Evolutionary conservation across 2,329 filamentous ascomycete genomes (phyloP).

Genomic region (Calonectria pseudoreteaudii): DNA sequence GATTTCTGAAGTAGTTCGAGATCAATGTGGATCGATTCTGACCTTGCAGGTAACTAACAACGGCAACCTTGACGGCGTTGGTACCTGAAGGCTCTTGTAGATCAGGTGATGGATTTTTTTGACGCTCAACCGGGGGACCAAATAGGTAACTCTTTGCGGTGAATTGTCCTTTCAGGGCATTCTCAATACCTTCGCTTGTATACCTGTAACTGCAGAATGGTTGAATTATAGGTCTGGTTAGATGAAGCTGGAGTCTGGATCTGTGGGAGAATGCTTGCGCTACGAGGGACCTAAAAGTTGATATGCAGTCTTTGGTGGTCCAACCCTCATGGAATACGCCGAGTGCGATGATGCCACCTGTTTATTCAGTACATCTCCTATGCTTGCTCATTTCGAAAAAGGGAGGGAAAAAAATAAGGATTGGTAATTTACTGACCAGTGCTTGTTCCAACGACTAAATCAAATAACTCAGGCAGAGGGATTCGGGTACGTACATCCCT

Average conservation of each 20-base stretch:
- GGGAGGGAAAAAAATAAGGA: too few relatives aligned
- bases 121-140: neutral
- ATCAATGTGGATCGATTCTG: neutral
- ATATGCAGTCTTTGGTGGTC: neutral
- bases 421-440: conserved; percentile 15
- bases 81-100: neutral
- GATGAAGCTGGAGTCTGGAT: neutral
- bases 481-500: neutral
- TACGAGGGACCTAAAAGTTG: neutral
- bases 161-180: conserved; percentile 1
- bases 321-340: conserved; percentile 20
- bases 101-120: neutral
- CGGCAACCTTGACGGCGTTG: conserved; percentile 25
- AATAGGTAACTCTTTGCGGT: neutral
- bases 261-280: conserved; percentile 10
- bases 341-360: conserved; percentile 23
- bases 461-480: conserved; percentile 26
- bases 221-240: conserved; percentile 15
- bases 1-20: conserved; percentile 28
- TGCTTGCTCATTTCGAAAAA: too few relatives aligned
- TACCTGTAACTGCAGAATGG: conserved; percentile 25
- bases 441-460: conserved; percentile 29
- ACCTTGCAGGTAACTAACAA: conserved; percentile 17
- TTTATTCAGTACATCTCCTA: neutral
- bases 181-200: conserved; percentile 8